Base-by-base conservation (phyloP, 805 yeast species). In the Jamesozyma gamospora region DNA sequence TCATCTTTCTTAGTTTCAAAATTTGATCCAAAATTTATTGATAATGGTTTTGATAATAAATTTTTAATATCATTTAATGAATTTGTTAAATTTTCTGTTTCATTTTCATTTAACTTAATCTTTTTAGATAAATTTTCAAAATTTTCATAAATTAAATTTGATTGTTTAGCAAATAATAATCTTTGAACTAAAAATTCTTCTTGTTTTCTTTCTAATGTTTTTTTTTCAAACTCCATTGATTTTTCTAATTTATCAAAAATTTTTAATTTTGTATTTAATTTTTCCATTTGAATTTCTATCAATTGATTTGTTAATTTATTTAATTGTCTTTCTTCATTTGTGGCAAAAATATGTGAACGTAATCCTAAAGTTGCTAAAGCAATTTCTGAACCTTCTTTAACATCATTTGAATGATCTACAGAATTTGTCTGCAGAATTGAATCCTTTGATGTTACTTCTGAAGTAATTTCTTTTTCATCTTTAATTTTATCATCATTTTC, bases 311-410 rank as follows among this genome's bases (percentile, higher is more conserved):
- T 62, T 17, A 79, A 58, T 39, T 72, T 74, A 49, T 76, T 71
- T 78, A 78, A 75, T 53, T 81, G 86, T 44, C 87, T 67, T 53
- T 85, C 95, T 58, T 84, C 94, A 53, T 75, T 78, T 4, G 78
- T 75, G 15, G 90, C 84, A 61, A 85, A 82, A 16, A 82, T 70
- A 54, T 83, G 86, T 19, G 92, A 71, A 44, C 92, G 72, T 1
- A 86, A 79, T 3, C 92, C 95, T 29, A 82, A 63, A 10, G 82
- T 65, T 3, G 94, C 88, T 41, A 88, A 65, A 1, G 92, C 79
- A n/a, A 77, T 64, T 6, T 75, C 65, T 0, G 82, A 75, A 2
- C 83, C 83, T 41, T 79, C 82, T 51, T 73, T 69, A 27, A 37
- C 33, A 19, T 35, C 32, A 28, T 32, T 33, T 13, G 28, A 24